Evolutionary conservation across 805 yeast species (phyloP).

Genomic region (Cyberlindnera euphorbiiphila): DNA sequence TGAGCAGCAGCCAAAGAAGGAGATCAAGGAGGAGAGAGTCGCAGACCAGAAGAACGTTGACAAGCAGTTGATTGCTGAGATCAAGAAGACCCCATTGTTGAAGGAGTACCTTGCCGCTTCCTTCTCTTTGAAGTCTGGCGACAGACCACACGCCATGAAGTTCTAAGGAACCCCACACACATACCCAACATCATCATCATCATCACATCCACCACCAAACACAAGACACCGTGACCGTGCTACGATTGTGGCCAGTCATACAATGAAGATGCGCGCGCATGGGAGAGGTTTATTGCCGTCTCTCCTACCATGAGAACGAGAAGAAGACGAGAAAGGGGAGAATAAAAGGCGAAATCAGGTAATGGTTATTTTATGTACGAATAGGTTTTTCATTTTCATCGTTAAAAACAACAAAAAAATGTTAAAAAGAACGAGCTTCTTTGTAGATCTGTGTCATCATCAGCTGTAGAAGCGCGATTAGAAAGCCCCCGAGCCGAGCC

Average conservation of each 20-base stretch:
- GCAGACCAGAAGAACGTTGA: constrained; percentile 97
- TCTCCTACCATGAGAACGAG: too few species aligned
- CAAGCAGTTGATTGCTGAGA: constrained; percentile 85
- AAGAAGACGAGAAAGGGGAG: neutral
- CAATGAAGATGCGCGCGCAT: neutral
- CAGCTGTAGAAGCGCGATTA: too few species aligned
- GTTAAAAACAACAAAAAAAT: constrained; percentile 21
- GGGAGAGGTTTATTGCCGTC: constrained; percentile 4
- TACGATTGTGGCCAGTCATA: neutral
- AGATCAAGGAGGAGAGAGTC: constrained; percentile 87
- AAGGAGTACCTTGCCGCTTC: constrained; percentile 94
- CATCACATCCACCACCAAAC: constrained; percentile 1
- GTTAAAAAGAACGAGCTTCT: constrained; percentile 9
- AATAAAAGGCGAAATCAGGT: constrained; percentile 11
- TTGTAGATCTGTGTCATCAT: too few species aligned
- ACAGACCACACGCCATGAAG: constrained; percentile 97
- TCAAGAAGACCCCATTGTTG: constrained; percentile 95
- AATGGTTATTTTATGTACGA: constrained; percentile 24
- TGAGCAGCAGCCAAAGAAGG: constrained; percentile 71
- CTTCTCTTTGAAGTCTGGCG: constrained; percentile 97
- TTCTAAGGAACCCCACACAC: too few species aligned
- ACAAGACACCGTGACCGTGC: too few species aligned
- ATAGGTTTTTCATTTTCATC: constrained; percentile 21
- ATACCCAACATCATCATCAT: neutral
- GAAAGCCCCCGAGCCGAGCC: too few species aligned